phyloP scores from a whole-genome alignment of 2,329 filamentous ascomycete species.

The Tolypocladium guangdongense region DNA sequence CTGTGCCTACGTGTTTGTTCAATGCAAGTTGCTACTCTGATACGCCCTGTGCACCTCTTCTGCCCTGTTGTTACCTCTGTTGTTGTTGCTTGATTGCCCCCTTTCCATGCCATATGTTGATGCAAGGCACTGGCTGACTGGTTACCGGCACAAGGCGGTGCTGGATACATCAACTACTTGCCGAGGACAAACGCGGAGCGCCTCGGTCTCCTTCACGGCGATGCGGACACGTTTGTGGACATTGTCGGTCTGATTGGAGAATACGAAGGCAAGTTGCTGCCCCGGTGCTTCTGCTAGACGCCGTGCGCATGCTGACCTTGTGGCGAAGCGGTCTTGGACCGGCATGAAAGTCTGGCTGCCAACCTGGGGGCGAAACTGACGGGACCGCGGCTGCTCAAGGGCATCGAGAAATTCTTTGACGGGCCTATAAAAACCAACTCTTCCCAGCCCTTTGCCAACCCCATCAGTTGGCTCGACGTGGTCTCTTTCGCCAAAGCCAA shows the following conservation, averaged over 20 bases:
- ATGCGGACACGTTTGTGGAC: slow-evolving; percentile 59
- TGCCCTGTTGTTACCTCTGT: background rate
- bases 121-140: background rate
- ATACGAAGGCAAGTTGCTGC: slow-evolving; percentile 52
- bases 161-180: slow-evolving; percentile 41
- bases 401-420: slow-evolving; percentile 79
- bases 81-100: background rate
- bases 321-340: slow-evolving; percentile 57
- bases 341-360: slow-evolving; percentile 77
- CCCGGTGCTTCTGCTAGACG: background rate
- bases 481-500: slow-evolving; percentile 75
- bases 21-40: background rate
- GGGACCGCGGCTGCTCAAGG: slow-evolving; percentile 72
- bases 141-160: background rate
- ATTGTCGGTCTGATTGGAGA: slow-evolving; percentile 63
- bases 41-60: background rate
- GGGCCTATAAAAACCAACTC: slow-evolving; percentile 52
- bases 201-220: slow-evolving; percentile 40
- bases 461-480: slow-evolving; percentile 74
- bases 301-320: slow-evolving; percentile 7
- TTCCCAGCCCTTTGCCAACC: slow-evolving; percentile 46
- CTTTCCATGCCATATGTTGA: background rate
- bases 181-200: slow-evolving; percentile 31
- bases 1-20: background rate
- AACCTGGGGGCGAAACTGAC: slow-evolving; percentile 76